phyloP scores from a whole-genome alignment of 2,329 filamentous ascomycete species.

The Dactylonectria macrodidyma region DNA sequence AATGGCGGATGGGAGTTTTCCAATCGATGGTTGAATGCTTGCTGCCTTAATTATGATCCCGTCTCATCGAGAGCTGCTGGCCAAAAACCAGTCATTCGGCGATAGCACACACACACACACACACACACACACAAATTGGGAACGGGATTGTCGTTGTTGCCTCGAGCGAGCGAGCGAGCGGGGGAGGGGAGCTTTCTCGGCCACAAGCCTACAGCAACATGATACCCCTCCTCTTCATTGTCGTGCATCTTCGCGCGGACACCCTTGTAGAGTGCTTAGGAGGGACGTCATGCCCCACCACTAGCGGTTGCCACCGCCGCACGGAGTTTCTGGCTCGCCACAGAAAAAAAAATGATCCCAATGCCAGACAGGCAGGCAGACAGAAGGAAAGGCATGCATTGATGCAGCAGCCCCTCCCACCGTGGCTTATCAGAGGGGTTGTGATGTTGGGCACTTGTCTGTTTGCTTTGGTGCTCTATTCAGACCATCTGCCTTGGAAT shows the following conservation, averaged over 20 bases:
- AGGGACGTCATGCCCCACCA: conserved; percentile 53
- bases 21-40: neutral
- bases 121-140: neutral
- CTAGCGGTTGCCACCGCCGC: conserved; percentile 48
- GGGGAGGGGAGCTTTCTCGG: conserved; percentile 37
- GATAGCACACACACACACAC: neutral
- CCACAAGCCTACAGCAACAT: conserved; percentile 16
- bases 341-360: conserved; percentile 11
- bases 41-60: neutral
- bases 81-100: too few species aligned
- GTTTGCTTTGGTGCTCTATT: neutral
- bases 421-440: conserved; percentile 28
- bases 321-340: conserved; percentile 31
- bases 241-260: conserved; percentile 34
- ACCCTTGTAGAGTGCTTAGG: conserved; percentile 36
- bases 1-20: neutral
- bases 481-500: neutral
- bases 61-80: too few species aligned
- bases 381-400: neutral
- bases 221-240: conserved; percentile 45
- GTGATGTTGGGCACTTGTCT: neutral
- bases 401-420: conserved; percentile 4
- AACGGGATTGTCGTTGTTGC: conserved; percentile 9
- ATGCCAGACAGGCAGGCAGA: neutral
- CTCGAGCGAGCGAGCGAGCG: conserved; percentile 30